Evolutionary conservation across 768 basidiomycete genomes (phyloP).

Genomic region (Panus rudis): DNA sequence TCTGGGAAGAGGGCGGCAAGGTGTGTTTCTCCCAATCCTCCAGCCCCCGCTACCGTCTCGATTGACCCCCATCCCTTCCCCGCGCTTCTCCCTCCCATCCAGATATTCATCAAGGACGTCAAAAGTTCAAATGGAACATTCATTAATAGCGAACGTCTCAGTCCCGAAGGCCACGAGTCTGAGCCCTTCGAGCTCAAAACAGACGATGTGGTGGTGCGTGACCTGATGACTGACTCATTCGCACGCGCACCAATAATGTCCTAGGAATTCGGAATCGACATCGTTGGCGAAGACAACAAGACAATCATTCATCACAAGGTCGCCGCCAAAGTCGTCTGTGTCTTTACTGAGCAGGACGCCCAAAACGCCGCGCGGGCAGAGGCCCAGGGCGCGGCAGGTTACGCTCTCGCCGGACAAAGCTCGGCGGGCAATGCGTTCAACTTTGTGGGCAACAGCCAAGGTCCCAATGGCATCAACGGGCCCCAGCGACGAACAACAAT

Average conservation of each 20-base stretch:
- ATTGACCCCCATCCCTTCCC: neutral
- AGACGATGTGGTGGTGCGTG: constrained; percentile 89
- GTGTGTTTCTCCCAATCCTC: constrained; percentile 32
- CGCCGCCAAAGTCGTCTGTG: constrained; percentile 86
- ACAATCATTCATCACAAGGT: constrained; percentile 99
- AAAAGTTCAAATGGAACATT: constrained; percentile 98
- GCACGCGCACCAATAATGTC: constrained; percentile 4
- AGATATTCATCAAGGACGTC: constrained; percentile 99
- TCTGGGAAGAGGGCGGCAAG: constrained; percentile 93
- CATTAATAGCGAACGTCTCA: constrained; percentile 92
- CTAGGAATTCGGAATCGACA: constrained; percentile 99
- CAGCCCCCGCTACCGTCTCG: constrained; percentile 2
- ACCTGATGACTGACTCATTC: constrained; percentile 1
- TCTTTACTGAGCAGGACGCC: constrained; percentile 82
- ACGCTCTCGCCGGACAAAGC: constrained; percentile 28
- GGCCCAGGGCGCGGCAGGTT: constrained; percentile 39
- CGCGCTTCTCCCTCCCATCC: constrained; percentile 9
- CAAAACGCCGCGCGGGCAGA: constrained; percentile 66
- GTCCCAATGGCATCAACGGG: constrained; percentile 21
- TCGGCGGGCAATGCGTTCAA: constrained; percentile 30
- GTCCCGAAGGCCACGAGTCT: constrained; percentile 82
- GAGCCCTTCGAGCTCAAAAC: constrained; percentile 91
- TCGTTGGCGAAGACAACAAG: constrained; percentile 96
- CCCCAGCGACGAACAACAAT: constrained; percentile 49
- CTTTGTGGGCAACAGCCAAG: constrained; percentile 31